Evolutionary conservation across 441 rosid genomes (phyloP).

Genomic region (Omphalea diandra): DNA sequence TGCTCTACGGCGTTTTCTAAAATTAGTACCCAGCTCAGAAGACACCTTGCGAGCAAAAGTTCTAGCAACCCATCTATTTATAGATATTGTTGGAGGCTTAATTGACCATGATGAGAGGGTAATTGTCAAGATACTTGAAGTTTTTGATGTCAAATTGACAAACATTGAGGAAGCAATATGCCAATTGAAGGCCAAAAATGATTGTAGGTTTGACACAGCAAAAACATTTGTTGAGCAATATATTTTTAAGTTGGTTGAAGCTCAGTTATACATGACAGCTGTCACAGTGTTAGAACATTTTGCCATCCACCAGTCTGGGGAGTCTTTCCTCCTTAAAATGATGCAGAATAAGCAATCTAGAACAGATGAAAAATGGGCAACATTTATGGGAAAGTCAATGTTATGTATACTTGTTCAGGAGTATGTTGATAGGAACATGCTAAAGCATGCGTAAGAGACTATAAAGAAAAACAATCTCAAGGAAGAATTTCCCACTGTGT

Average conservation of each 20-base stretch:
- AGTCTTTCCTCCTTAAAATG: constrained; percentile 72
- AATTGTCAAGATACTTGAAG: constrained; percentile 54
- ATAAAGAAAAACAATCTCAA: constrained; percentile 73
- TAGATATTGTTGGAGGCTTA: constrained; percentile 47
- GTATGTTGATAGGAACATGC: constrained; percentile 66
- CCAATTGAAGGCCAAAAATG: constrained; percentile 30
- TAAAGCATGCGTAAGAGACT: constrained; percentile 63
- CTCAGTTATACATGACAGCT: constrained; percentile 68
- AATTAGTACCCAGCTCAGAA: constrained; percentile 30
- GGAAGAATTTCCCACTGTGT: constrained; percentile 67
- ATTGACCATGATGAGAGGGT: constrained; percentile 61
- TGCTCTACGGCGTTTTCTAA: constrained; percentile 63
- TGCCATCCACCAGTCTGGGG: constrained; percentile 68
- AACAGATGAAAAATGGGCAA: constrained; percentile 96
- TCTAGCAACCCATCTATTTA: constrained; percentile 56
- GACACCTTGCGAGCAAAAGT: constrained; percentile 55
- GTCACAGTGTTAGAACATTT: constrained; percentile 79
- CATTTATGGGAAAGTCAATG: constrained; percentile 82
- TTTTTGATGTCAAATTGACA: constrained; percentile 51
- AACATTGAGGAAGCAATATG: constrained; percentile 54
- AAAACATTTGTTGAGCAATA: constrained; percentile 53
- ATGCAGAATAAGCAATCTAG: constrained; percentile 58
- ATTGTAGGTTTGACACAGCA: constrained; percentile 35
- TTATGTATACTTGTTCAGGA: constrained; percentile 64
- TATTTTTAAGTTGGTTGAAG: constrained; percentile 52